Evolutionary conservation across 768 basidiomycete species (phyloP).

Genomic region (Russula compacta): DNA sequence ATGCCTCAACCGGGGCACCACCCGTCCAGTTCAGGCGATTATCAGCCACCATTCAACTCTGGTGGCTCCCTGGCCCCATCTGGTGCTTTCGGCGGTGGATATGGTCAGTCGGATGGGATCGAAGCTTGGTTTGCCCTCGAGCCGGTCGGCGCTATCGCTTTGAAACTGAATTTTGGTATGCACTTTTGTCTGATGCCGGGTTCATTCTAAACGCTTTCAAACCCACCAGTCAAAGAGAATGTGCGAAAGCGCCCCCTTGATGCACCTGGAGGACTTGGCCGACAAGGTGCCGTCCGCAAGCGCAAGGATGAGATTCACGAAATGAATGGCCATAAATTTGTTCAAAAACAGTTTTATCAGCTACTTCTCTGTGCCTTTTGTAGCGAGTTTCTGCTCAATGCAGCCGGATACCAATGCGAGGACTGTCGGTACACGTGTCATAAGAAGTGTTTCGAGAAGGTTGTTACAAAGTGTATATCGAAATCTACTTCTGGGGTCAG

Average conservation of each 20-base stretch:
- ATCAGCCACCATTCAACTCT: conserved; percentile 7
- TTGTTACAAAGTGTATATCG: conserved; percentile 98
- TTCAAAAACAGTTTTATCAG: conserved; percentile 96
- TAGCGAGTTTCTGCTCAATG: conserved; percentile 94
- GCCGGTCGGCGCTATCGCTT: conserved; percentile 85
- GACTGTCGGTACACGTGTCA: conserved; percentile 99
- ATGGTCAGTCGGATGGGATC: conserved; percentile 56
- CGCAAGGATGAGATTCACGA: conserved; percentile 97
- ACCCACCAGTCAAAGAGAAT: conserved; percentile 83
- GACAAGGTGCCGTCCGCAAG: conserved; percentile 96
- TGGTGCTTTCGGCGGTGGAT: conserved; percentile 2
- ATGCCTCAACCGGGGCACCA: conserved; percentile 13
- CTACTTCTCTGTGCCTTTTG: conserved; percentile 98
- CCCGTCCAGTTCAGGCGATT: conserved; percentile 17
- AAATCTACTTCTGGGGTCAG: conserved; percentile 90
- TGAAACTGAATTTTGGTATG: conserved; percentile 90
- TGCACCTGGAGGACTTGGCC: conserved; percentile 82
- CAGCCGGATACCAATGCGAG: conserved; percentile 97
- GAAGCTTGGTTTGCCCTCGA: conserved; percentile 98
- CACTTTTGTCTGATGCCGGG: conserved; percentile 15
- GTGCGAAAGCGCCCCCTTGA: conserved; percentile 94
- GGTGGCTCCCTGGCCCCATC: not conserved
- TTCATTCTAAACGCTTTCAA: conserved; percentile 9
- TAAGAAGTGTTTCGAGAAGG: conserved; percentile 98
- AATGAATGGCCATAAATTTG: conserved; percentile 99